Conservation (phyloP, 139 green algal species). For the Chlamydomonas eustigma region DNA sequence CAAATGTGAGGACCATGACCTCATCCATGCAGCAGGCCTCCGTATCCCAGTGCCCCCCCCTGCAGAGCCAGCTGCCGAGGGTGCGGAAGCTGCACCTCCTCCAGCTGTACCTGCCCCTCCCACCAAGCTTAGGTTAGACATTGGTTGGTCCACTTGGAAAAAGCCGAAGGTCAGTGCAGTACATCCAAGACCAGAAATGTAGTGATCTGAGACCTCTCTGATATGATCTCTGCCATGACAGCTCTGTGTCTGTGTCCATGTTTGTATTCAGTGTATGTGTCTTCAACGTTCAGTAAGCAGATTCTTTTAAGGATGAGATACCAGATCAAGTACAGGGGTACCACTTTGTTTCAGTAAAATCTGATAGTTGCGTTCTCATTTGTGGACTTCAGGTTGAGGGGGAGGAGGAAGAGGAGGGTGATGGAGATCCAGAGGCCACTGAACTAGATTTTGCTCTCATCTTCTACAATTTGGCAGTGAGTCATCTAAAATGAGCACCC, state of each 20-base stretch:
- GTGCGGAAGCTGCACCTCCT: background rate
- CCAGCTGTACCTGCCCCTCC: background rate
- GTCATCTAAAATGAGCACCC: too few species aligned
- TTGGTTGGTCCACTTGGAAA: slow-evolving; percentile 40
- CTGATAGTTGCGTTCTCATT: background rate
- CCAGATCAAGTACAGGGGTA: too few species aligned
- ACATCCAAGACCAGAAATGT: too few species aligned
- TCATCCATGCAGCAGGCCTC: slow-evolving; percentile 14
- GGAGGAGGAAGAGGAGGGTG: slow-evolving; percentile 29
- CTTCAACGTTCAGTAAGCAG: too few species aligned
- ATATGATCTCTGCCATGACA: too few species aligned
- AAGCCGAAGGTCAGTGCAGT: background rate
- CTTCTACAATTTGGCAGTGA: slow-evolving; percentile 40
- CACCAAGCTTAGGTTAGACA: slow-evolving; percentile 37
- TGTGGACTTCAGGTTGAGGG: background rate
- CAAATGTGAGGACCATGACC: slow-evolving; percentile 22
- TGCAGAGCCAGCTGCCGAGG: background rate
- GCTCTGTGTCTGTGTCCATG: too few species aligned
- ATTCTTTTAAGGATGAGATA: too few species aligned
- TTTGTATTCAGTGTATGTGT: too few species aligned
- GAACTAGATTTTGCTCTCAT: slow-evolving; percentile 35
- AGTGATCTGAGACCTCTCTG: too few species aligned
- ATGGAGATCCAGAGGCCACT: slow-evolving; percentile 34
- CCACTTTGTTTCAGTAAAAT: too few species aligned
- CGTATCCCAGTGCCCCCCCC: slow-evolving; percentile 4